Evolutionary conservation across 2,329 filamentous ascomycete genomes (phyloP).

Genomic region (Aureobasidium sp.): DNA sequence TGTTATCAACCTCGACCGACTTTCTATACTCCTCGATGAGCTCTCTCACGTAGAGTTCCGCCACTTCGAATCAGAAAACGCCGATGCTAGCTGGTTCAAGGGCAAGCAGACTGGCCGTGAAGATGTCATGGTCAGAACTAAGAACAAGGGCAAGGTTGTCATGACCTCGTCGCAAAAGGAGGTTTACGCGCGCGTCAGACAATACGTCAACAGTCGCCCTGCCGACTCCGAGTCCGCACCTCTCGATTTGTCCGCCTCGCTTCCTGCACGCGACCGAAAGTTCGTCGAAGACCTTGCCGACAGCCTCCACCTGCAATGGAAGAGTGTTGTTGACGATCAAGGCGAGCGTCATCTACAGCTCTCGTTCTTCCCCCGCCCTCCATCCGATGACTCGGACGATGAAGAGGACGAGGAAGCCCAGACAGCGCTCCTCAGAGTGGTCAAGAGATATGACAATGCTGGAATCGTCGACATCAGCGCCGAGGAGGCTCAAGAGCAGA

Average conservation of each 20-base stretch:
- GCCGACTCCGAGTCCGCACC: constrained; percentile 41
- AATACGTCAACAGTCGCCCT: constrained; percentile 66
- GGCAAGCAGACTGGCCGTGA: constrained; percentile 69
- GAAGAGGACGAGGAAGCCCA: constrained; percentile 78
- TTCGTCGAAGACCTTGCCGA: constrained; percentile 84
- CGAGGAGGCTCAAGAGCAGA: constrained; percentile 69
- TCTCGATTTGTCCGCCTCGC: constrained; percentile 63
- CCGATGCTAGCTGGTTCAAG: constrained; percentile 86
- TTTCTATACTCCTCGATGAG: constrained; percentile 71
- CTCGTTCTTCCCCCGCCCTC: constrained; percentile 47
- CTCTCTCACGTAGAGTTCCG: constrained; percentile 80
- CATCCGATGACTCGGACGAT: constrained; percentile 48
- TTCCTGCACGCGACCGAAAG: constrained; percentile 79
- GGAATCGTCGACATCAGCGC: constrained; percentile 70
- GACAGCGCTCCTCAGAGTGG: constrained; percentile 73
- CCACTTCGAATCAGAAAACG: constrained; percentile 86
- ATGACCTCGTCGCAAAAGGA: constrained; percentile 75
- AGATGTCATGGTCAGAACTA: constrained; percentile 55
- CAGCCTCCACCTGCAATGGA: constrained; percentile 57
- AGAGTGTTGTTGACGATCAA: constrained; percentile 54
- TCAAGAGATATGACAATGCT: constrained; percentile 86
- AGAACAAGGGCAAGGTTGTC: constrained; percentile 55
- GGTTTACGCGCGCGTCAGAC: constrained; percentile 73
- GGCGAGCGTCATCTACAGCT: constrained; percentile 60
- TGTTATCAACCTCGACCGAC: constrained; percentile 75